Evolutionary conservation across 2,329 filamentous ascomycete species (phyloP), one percentile per base, ranked within the genome.

Genomic region (Tolypocladium pustulatum): DNA sequence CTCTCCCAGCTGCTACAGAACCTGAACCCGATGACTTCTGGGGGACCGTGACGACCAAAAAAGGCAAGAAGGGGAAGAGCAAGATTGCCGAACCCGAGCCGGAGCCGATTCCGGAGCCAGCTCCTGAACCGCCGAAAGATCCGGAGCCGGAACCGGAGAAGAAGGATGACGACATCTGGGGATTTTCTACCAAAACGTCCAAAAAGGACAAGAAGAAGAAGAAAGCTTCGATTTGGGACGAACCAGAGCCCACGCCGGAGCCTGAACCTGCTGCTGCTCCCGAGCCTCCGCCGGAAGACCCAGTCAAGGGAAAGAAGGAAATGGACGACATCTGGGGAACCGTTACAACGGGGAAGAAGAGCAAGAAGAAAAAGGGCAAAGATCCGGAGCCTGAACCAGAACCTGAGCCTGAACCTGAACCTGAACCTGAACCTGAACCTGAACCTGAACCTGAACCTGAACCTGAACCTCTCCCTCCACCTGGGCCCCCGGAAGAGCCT

Each of bases 41-140:
- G 54, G 57, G 52, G n/a, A 25, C 57, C 9, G 54, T 53, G 6
- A 51, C 61, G 4, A 60, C 65, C 6, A 67, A 67, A 53, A 68
- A 68, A 41, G 62, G 65, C 40, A 69, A 67, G 58, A 68, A 68
- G 64, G 79, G 78, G 64, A 76, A 76, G 61, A 73, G 67, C 58
- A 61, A 55, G 25, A 25, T 38, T 25, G 22, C 37, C 7, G 59
- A 60, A 27, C 34, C 58, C 17, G 59, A 57, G n/a, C 63, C 63
- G 12, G 68, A 69, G 37, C 62, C 64, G 13, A 65, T 65, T 51
- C 61, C 65, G 3, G 69, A 69, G 25, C 63, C 65, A n/a, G 63
- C 62, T 32, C 59, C 64, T 7, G 65, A 66, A 54, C 61, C 62
- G 49, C 30, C 43, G 22, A 58, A 60, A 1, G 66, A 64, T 53